Conservation (phyloP, 805 yeast genomes). For the Monosporozyma unispora region DNA sequence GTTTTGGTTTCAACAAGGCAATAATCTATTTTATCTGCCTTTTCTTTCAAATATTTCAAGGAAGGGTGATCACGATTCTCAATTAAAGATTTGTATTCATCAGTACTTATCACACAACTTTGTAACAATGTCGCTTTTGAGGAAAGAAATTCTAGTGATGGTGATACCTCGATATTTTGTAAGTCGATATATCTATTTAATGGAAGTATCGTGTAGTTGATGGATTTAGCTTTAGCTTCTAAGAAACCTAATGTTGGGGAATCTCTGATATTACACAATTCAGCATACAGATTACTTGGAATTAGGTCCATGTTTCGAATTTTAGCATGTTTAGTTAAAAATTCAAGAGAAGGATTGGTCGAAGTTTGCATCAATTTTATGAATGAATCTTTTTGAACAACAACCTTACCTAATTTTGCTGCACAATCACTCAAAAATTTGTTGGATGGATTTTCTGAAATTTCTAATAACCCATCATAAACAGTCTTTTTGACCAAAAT, state of each 20-base stretch:
- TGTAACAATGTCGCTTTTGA: not conserved
- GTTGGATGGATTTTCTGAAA: not conserved
- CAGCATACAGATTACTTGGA: not conserved
- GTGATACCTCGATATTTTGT: not conserved
- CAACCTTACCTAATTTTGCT: not conserved
- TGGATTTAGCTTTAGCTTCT: not conserved
- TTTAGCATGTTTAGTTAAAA: not conserved
- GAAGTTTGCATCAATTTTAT: not conserved
- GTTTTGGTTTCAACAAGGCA: not conserved
- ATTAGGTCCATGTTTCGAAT: not conserved
- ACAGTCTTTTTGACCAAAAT: not conserved
- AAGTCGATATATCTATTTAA: not conserved
- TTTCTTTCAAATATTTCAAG: slow-evolving; percentile 8
- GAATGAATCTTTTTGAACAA: not conserved
- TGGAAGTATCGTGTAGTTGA: not conserved
- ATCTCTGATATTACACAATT: slow-evolving; percentile 9
- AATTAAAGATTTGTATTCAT: not conserved
- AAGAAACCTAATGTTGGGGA: slow-evolving; percentile 2
- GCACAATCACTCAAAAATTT: not conserved
- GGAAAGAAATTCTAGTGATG: slow-evolving; percentile 1
- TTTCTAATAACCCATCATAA: not conserved
- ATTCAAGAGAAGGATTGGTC: not conserved
- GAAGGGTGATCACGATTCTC: slow-evolving; percentile 7
- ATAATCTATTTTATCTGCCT: slow-evolving; percentile 4
- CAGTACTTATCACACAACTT: not conserved